phyloP scores from a whole-genome alignment of 2,329 filamentous ascomycete species.

The Pseudogymnoascus sp. region DNA sequence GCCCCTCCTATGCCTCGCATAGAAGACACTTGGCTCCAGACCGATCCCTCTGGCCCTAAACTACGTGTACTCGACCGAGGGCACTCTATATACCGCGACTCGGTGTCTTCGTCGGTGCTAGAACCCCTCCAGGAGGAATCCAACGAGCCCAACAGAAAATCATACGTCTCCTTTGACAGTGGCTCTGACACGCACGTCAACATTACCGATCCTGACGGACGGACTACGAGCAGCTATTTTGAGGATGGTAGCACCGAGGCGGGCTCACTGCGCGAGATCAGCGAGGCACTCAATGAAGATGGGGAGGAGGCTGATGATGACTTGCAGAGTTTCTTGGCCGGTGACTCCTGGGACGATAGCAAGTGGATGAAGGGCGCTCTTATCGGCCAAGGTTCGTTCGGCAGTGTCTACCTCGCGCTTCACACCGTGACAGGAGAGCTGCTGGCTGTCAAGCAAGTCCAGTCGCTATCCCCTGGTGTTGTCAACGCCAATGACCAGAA shows the following conservation, averaged over 20 bases:
- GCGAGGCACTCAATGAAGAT: conserved; percentile 78
- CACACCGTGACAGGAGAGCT: conserved; percentile 95
- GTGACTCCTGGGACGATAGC: conserved; percentile 91
- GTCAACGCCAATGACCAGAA: conserved; percentile 76
- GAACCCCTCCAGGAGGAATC: conserved; percentile 86
- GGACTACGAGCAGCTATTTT: conserved; percentile 70
- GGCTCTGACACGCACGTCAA: conserved; percentile 64
- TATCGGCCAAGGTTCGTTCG: conserved; percentile 95
- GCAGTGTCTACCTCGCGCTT: conserved; percentile 87
- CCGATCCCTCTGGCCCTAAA: conserved; percentile 46
- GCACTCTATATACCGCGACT: conserved; percentile 68
- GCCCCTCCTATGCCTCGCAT: conserved; percentile 94
- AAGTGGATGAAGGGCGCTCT: conserved; percentile 99
- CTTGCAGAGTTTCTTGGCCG: conserved; percentile 79
- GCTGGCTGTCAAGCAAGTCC: conserved; percentile 96
- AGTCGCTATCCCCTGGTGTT: conserved; percentile 70
- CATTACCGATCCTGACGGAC: conserved; percentile 69
- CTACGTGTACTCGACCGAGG: conserved; percentile 39
- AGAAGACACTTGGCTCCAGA: conserved; percentile 81
- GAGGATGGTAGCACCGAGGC: conserved; percentile 70
- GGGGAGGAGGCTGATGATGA: conserved; percentile 88
- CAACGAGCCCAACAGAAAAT: conserved; percentile 82
- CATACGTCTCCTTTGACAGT: conserved; percentile 79
- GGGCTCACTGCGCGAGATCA: conserved; percentile 72
- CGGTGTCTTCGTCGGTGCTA: conserved; percentile 78